These are phyloP conservation scores for Barnettozyma wickerhamii DNA, from an alignment of 805 yeast genomes.

Conservation along the genomic window DNA sequence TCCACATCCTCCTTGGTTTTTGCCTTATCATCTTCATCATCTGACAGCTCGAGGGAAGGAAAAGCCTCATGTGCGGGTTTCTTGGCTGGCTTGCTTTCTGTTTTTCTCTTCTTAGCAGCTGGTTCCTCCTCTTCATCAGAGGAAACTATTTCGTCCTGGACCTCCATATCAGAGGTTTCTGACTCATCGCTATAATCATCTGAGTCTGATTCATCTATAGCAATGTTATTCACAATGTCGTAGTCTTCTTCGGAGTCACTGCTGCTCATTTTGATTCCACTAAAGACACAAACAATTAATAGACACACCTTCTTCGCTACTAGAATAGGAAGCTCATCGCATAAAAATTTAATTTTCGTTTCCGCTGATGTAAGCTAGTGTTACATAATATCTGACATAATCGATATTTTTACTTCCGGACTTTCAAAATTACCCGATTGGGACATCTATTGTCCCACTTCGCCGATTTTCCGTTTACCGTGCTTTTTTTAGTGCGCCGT, in stretches of 20 bases:
- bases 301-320: background rate
- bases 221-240: slow-evolving; percentile 62
- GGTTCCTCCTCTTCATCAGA: slow-evolving; percentile 42
- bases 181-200: slow-evolving; percentile 29
- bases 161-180: slow-evolving; percentile 28
- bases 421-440: background rate
- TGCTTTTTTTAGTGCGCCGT: no score
- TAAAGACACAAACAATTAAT: background rate
- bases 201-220: slow-evolving; percentile 39
- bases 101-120: slow-evolving; percentile 24
- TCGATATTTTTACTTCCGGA: no score
- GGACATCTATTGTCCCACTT: no score
- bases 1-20: slow-evolving; percentile 41
- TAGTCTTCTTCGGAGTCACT: slow-evolving; percentile 46
- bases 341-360: background rate
- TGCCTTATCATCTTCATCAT: slow-evolving; percentile 36
- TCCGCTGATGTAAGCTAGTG: background rate
- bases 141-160: slow-evolving; percentile 51
- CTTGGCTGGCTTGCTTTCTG: slow-evolving; percentile 10
- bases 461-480: no score
- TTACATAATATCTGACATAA: no score
- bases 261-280: slow-evolving; percentile 20
- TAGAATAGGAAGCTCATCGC: slow-evolving; percentile 6
- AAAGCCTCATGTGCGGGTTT: slow-evolving; percentile 26
- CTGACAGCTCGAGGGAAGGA: slow-evolving; percentile 51